These are phyloP conservation scores for Ramichloridium luteum DNA, from an alignment of 2,329 filamentous ascomycete species.

Conservation along the genomic window DNA sequence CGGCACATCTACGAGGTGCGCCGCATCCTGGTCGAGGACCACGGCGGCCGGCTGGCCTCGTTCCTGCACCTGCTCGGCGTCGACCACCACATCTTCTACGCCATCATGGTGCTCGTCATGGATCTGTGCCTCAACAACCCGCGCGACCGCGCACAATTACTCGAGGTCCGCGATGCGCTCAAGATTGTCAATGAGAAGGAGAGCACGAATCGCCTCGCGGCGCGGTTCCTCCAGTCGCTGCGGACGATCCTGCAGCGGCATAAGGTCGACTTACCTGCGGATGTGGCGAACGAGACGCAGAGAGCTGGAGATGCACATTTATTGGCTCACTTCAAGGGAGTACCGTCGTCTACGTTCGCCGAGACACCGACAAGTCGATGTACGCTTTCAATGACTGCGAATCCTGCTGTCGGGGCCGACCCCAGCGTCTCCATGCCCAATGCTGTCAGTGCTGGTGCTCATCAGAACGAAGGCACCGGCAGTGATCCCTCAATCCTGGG, in stretches of 20 bases:
- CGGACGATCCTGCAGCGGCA: constrained; percentile 16
- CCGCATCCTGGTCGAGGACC: neutral
- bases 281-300: too few species aligned
- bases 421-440: neutral
- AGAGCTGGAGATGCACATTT: constrained; percentile 1
- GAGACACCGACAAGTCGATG: too few species aligned
- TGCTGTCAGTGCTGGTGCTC: too few species aligned
- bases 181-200: constrained; percentile 14
- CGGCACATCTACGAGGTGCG: constrained; percentile 5
- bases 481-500: too few species aligned
- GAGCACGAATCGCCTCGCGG: constrained; percentile 9
- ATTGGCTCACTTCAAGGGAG: neutral
- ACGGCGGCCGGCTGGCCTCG: neutral
- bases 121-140: constrained; percentile 18
- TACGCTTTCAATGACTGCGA: neutral
- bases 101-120: constrained; percentile 18
- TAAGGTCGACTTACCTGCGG: constrained; percentile 14
- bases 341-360: too few species aligned
- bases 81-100: constrained; percentile 15
- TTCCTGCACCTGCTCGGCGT: neutral
- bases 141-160: constrained; percentile 5
- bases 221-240: constrained; percentile 15
- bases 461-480: too few species aligned
- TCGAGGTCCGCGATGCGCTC: constrained; percentile 15
- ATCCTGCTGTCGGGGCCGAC: neutral